A percentile compares a stretch with the other conserved stretches of the same genome.
Evolutionary conservation across 139 green algal genomes (phyloP).

Genomic region (Zygnema circumcarinatum): DNA sequence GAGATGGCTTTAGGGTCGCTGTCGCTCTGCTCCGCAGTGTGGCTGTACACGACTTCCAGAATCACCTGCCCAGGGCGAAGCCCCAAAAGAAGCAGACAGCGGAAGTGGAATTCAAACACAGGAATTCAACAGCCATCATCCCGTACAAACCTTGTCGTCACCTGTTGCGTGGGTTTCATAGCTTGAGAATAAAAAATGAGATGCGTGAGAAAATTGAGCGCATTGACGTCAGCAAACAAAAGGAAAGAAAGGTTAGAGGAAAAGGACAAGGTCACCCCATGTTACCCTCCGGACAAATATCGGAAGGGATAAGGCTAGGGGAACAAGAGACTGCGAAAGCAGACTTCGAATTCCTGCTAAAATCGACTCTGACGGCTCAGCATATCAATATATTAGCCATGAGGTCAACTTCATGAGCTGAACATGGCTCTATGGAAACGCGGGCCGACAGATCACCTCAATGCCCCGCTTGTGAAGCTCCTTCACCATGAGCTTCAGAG

Average conservation of each 20-base stretch:
- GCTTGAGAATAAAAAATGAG: not conserved
- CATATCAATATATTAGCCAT: no score
- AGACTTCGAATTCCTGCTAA: no score
- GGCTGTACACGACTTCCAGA: conserved; percentile 98
- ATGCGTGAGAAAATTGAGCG: no score
- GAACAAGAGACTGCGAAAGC: no score
- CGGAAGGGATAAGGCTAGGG: no score
- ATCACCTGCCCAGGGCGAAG: conserved; percentile 71
- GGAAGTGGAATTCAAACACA: not conserved
- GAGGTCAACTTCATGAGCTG: no score
- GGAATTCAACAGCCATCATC: not conserved
- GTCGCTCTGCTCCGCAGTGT: conserved; percentile 97
- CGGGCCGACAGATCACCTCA: conserved; percentile 83
- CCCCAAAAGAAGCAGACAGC: not conserved
- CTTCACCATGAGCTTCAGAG: conserved; percentile 93
- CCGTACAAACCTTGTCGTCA: not conserved
- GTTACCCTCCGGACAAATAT: no score
- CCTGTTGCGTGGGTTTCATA: not conserved
- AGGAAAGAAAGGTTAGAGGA: no score
- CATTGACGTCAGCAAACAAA: no score
- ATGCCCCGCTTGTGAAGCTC: conserved; percentile 88
- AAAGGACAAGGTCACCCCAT: no score
- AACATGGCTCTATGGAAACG: no score
- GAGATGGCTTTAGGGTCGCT: conserved; percentile 80
- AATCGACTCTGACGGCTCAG: no score